Percentiles rank a stretch among this genome's conserved stretches.
phyloP scores from a whole-genome alignment of 257 asterid species.

The Handroanthus guayacan region DNA sequence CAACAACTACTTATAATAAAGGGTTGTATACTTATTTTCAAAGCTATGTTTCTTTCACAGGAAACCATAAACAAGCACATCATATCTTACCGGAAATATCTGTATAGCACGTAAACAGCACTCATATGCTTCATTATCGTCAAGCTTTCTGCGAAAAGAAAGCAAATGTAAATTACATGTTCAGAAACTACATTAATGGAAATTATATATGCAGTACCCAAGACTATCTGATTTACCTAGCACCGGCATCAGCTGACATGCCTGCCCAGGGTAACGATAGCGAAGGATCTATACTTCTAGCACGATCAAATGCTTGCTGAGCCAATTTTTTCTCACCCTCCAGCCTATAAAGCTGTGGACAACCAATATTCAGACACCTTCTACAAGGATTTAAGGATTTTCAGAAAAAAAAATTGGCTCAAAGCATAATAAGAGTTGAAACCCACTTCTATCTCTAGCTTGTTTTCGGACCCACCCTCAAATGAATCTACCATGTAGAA shows the following conservation, averaged over 20 bases:
- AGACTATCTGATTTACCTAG: constrained; percentile 57
- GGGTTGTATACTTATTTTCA: constrained; percentile 6
- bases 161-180: constrained; percentile 30
- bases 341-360: constrained; percentile 74
- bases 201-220: constrained; percentile 20
- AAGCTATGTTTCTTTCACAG: constrained; percentile 8
- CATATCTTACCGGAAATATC: constrained; percentile 72
- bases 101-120: constrained; percentile 90
- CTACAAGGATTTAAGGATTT: constrained; percentile 22
- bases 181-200: constrained; percentile 16
- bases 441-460: not conserved
- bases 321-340: constrained; percentile 77
- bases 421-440: not conserved
- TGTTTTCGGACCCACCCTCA: not conserved
- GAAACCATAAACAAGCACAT: constrained; percentile 36
- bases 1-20: not conserved
- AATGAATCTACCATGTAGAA: not conserved
- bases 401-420: not conserved
- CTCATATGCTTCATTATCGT: constrained; percentile 88
- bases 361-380: constrained; percentile 40
- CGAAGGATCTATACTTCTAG: constrained; percentile 98
- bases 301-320: constrained; percentile 95
- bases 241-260: constrained; percentile 94
- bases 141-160: constrained; percentile 64
- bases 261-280: constrained; percentile 99